phyloP scores from a whole-genome alignment of 2,329 filamentous ascomycete species.

The Drechslerella stenobrocha region DNA sequence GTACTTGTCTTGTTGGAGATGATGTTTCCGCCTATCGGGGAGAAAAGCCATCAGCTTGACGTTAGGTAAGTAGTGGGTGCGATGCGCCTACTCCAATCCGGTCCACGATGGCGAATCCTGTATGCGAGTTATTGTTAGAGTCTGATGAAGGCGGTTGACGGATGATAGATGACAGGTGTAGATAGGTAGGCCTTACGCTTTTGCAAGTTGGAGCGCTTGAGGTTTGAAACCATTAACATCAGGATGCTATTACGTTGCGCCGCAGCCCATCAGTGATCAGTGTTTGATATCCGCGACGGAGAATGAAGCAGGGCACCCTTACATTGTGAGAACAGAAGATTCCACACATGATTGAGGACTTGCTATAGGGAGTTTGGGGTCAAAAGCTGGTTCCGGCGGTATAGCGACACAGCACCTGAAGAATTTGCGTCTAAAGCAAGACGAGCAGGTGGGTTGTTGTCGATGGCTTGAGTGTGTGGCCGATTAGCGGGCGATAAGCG shows the following conservation, averaged over 20 bases:
- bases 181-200: constrained; percentile 70
- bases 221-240: constrained; percentile 97
- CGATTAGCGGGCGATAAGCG: too few species aligned
- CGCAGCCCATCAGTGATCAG: not conserved
- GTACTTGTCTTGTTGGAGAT: constrained; percentile 88
- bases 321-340: constrained; percentile 45
- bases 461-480: too few species aligned
- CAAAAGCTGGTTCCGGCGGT: too few species aligned
- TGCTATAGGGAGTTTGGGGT: not conserved
- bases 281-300: not conserved
- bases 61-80: not conserved
- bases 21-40: constrained; percentile 75
- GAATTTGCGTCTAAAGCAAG: too few species aligned
- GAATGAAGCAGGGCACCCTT: not conserved
- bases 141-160: constrained; percentile 52
- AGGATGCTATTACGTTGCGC: constrained; percentile 66
- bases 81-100: constrained; percentile 87
- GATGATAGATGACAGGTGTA: constrained; percentile 14
- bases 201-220: constrained; percentile 86
- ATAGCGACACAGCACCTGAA: too few species aligned
- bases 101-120: constrained; percentile 91
- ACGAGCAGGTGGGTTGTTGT: too few species aligned
- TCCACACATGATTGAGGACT: constrained; percentile 32
- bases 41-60: not conserved
- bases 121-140: constrained; percentile 54